These are phyloP conservation scores for Leccinum fibrillosum DNA, from an alignment of 768 basidiomycete genomes.

Conservation along the genomic window DNA sequence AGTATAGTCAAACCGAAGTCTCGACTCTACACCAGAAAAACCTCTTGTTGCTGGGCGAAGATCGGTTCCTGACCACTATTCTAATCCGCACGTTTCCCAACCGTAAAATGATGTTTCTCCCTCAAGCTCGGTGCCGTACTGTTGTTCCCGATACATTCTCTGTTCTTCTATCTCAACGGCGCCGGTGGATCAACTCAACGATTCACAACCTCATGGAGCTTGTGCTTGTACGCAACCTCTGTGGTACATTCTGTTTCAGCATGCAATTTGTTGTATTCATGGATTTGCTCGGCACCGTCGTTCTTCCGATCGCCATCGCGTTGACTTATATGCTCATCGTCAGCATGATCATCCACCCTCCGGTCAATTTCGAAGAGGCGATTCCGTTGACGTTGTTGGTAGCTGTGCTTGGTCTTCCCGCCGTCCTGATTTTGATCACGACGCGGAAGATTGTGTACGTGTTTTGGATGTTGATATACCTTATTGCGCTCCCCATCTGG, in stretches of 20 bases:
- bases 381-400: slow-evolving; percentile 89
- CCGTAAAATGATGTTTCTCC: slow-evolving; percentile 99
- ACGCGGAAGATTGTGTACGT: slow-evolving; percentile 94
- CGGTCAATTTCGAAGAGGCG: slow-evolving; percentile 82
- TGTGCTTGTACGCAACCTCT: slow-evolving; percentile 92
- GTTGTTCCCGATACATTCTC: slow-evolving; percentile 95
- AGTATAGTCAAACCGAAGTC: slow-evolving; percentile 94
- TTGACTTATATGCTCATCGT: slow-evolving; percentile 89
- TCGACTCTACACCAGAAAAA: slow-evolving; percentile 98
- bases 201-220: slow-evolving; percentile 99
- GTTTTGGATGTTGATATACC: slow-evolving; percentile 97
- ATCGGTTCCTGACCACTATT: slow-evolving; percentile 97
- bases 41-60: slow-evolving; percentile 91
- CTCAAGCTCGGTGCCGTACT: slow-evolving; percentile 92
- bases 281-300: slow-evolving; percentile 89
- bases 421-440: slow-evolving; percentile 87
- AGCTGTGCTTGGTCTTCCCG: slow-evolving; percentile 92
- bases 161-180: slow-evolving; percentile 91
- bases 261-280: slow-evolving; percentile 99
- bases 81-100: slow-evolving; percentile 96
- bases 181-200: slow-evolving; percentile 99
- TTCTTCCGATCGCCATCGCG: slow-evolving; percentile 89
- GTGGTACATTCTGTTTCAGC: slow-evolving; percentile 99
- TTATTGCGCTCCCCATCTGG: slow-evolving; percentile 92
- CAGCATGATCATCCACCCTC: slow-evolving; percentile 76